These are phyloP conservation scores for Pseudogymnoascus sp. DNA, from an alignment of 2,329 filamentous ascomycete species.

Conservation along the genomic window DNA sequence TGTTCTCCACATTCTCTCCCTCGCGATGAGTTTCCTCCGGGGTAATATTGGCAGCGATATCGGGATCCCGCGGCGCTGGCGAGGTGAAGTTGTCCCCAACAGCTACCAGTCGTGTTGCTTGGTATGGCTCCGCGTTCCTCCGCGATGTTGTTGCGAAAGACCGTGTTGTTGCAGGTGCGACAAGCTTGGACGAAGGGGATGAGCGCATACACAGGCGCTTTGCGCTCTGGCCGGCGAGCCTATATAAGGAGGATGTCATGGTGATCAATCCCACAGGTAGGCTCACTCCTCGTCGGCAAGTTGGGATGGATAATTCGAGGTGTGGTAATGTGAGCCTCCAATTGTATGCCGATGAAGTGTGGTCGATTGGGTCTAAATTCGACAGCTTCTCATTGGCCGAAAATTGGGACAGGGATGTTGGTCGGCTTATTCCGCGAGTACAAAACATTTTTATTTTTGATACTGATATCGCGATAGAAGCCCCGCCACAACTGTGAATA, in stretches of 20 bases:
- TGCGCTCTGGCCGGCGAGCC: conserved; percentile 63
- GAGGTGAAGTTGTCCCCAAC: conserved; percentile 55
- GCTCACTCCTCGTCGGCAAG: conserved; percentile 14
- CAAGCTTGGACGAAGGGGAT: conserved; percentile 27
- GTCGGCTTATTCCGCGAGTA: conserved; percentile 1
- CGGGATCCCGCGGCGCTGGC: conserved; percentile 27
- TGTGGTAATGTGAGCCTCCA: conserved; percentile 8
- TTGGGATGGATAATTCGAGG: not conserved
- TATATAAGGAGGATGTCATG: conserved; percentile 67
- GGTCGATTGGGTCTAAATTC: conserved; percentile 9
- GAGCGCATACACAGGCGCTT: conserved; percentile 54
- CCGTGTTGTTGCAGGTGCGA: conserved; percentile 37
- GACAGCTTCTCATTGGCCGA: conserved; percentile 8
- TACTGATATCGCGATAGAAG: conserved; percentile 9
- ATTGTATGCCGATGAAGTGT: conserved; percentile 8
- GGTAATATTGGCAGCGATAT: conserved; percentile 15
- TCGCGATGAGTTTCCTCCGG: conserved; percentile 34
- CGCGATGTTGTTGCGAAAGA: conserved; percentile 60
- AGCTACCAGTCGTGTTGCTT: conserved; percentile 41
- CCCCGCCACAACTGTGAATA: conserved; percentile 5
- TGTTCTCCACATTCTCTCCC: conserved; percentile 41
- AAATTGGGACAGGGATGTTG: not conserved
- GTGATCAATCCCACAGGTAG: conserved; percentile 23
- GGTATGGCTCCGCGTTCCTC: conserved; percentile 50
- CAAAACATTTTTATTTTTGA: conserved; percentile 9